These are phyloP conservation scores for Peniophora sp. DNA, from an alignment of 1,284 basidiomycete species.

Conservation along the genomic window DNA sequence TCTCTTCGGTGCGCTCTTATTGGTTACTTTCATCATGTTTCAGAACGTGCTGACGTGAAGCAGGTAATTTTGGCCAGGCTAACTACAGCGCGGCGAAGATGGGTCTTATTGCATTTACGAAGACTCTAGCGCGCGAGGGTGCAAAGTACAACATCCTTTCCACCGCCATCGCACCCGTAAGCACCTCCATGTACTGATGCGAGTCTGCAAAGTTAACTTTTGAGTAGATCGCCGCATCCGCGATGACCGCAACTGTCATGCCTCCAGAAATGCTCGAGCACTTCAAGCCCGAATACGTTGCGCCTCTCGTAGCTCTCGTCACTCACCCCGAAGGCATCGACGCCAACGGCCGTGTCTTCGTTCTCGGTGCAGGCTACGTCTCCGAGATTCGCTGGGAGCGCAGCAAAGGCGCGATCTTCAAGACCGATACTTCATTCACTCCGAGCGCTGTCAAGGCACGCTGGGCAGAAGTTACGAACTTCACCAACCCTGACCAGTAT, in stretches of 20 bases:
- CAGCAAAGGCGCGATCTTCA: slow-evolving; percentile 83
- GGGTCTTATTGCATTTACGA: slow-evolving; percentile 86
- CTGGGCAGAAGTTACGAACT: slow-evolving; percentile 82
- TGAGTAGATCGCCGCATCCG: slow-evolving; percentile 83
- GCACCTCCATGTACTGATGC: slow-evolving; percentile 16
- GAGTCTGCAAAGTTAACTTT: slow-evolving; percentile 3
- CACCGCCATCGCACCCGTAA: slow-evolving; percentile 84
- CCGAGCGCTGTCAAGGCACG: slow-evolving; percentile 87
- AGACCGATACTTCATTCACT: slow-evolving; percentile 86
- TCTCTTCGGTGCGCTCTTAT: slow-evolving; percentile 53
- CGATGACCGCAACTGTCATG: slow-evolving; percentile 94
- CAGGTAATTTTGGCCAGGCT: slow-evolving; percentile 94
- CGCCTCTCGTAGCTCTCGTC: slow-evolving; percentile 81
- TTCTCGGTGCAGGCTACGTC: slow-evolving; percentile 91
- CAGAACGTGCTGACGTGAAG: slow-evolving; percentile 4
- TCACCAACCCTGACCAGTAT: slow-evolving; percentile 70
- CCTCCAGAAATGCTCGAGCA: slow-evolving; percentile 94
- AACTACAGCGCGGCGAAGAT: slow-evolving; percentile 91
- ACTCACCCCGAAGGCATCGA: slow-evolving; percentile 77
- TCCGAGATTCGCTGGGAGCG: slow-evolving; percentile 94
- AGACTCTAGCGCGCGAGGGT: slow-evolving; percentile 87
- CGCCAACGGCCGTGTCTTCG: slow-evolving; percentile 84
- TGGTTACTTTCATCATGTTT: not conserved
- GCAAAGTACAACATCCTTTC: slow-evolving; percentile 90
- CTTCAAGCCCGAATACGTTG: slow-evolving; percentile 90